Percentiles rank a stretch among this genome's conserved stretches.
phyloP scores from a whole-genome alignment of 2,329 filamentous ascomycete genomes.

The Fusarium sp. region DNA sequence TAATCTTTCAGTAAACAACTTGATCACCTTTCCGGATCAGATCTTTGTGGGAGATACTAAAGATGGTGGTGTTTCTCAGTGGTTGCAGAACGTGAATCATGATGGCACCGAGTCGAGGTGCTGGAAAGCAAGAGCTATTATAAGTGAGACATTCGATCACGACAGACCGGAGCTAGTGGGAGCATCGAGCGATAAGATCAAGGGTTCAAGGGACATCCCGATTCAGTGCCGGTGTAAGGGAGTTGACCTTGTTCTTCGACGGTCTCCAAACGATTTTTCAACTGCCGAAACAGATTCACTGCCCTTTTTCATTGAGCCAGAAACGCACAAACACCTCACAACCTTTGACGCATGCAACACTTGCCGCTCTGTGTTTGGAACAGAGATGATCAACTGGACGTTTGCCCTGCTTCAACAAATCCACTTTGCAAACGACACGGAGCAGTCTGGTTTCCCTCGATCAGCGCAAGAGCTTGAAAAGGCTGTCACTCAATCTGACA shows the following conservation, averaged over 20 bases:
- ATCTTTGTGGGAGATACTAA: conserved; percentile 61
- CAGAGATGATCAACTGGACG: conserved; percentile 59
- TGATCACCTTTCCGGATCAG: conserved; percentile 51
- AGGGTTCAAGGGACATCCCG: conserved; percentile 42
- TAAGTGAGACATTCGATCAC: conserved; percentile 43
- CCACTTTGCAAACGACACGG: conserved; percentile 36
- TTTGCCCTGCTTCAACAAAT: conserved; percentile 54
- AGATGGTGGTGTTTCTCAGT: conserved; percentile 62
- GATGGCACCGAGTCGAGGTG: conserved; percentile 39
- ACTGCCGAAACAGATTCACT: conserved; percentile 41
- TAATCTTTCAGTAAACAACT: conserved; percentile 38
- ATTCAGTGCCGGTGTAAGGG: conserved; percentile 60
- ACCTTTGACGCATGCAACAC: conserved; percentile 59
- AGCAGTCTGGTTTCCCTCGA: conserved; percentile 13
- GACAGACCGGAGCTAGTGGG: conserved; percentile 44
- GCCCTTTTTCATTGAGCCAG: conserved; percentile 56
- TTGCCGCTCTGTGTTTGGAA: conserved; percentile 55
- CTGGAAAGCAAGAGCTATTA: conserved; percentile 39
- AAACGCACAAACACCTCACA: conserved; percentile 52
- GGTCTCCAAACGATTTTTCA: conserved; percentile 42
- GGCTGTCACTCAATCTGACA: conserved; percentile 41
- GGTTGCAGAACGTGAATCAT: conserved; percentile 52
- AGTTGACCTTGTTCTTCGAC: conserved; percentile 54
- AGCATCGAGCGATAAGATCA: conserved; percentile 14
- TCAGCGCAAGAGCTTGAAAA: conserved; percentile 44